Evolutionary conservation across 2,329 filamentous ascomycete genomes (phyloP), one percentile per base, ranked within the genome.

Genomic region (Fusarium euwallaceae): DNA sequence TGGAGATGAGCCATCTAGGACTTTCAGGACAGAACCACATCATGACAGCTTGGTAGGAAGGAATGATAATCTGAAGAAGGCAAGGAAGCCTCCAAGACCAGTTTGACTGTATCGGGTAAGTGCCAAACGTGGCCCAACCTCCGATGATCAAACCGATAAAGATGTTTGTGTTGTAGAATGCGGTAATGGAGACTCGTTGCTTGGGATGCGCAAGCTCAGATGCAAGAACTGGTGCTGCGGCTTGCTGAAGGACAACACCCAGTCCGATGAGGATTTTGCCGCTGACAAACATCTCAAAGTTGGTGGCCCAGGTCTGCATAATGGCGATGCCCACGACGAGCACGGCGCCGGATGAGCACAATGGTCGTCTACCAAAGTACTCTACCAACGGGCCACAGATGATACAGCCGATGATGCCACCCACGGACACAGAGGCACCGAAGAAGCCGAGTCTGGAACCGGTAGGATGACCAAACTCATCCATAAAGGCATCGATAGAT

Each of bases 401-500:
- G 4, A 79, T 74, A 4, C 81, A 70, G 3, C 71, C 76, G 7
- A 82, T 59, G 3, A 84, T 78, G 11, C 78, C 80, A 10, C 83
- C 83, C n/a, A 81, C 78, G 3, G 78, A 77, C 56, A 79, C 75
- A 9, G 76, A 78, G 17, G 81, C 78, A 27, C 78, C 80, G 34
- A 80, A 74, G 11, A 81, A 73, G 34, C 81, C 81, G 7, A 82
- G 73, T 2, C 74, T 64, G 10, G 78, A 69, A 10, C 78, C 79
- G 6, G 62, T 41, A 2, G 81, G 81, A 27, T 79, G 75, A 20
- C 77, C 76, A 37, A 85, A 83, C 71, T 84, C 83, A 10, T 70
- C 61, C 65, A 80, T 78, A 82, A 84, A 85, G 65, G 80, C 70
- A 0, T 73, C 61, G 4, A 84, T 75, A 16, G 81, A 79, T 71